Evolutionary conservation across 2,329 filamentous ascomycete species (phyloP), one percentile per base, ranked within the genome.

Genomic region (Rutstroemia sp.): DNA sequence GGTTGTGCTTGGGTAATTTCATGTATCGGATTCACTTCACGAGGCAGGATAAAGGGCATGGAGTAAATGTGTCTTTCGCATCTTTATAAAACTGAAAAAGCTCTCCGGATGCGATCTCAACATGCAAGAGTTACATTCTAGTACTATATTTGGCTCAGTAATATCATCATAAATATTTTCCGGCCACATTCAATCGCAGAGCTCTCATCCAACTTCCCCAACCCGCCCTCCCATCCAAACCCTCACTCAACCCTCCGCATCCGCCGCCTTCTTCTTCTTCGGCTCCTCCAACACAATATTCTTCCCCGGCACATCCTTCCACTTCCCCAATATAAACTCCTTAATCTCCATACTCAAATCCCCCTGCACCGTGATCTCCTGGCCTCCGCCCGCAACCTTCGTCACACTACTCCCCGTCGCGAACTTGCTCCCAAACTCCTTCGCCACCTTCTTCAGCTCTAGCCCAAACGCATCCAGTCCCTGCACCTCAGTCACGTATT

Each of bases 341-440:
- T 89, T 82, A 62, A 99, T 86, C 74, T 99, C 94, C 67, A 94
- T 89, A 71, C 91, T 95, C 60, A 99, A 85, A 74, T 99, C 94
- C 37, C 94, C 94, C 75, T 99, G 94, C 19, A 99, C 90, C 4
- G 95, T 95, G 70, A 99, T 97, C 75, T 97, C 94, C 73, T 99
- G 94, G 17, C 88, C 88, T 21, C 89, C 90, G 55, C 84, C 85
- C 0, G 90, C 81, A 1, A 88, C 82, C 75, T 96, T 96, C 8
- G 92, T 97, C 46, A 99, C 94, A 46, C 87, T 92, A 16, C 86
- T 87, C 0, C 94, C 94, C 9, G 94, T 97, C 30, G 94, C 94
- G 69, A 99, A 97, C 75, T 96, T 97, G 82, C 97, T 99, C 61
- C 94, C 94, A 64, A 97, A 86, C 68, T 97, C 94, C 78, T 97